Base-by-base conservation (phyloP, 2,329 filamentous ascomycete genomes). In the Cryphonectria naterciae region DNA sequence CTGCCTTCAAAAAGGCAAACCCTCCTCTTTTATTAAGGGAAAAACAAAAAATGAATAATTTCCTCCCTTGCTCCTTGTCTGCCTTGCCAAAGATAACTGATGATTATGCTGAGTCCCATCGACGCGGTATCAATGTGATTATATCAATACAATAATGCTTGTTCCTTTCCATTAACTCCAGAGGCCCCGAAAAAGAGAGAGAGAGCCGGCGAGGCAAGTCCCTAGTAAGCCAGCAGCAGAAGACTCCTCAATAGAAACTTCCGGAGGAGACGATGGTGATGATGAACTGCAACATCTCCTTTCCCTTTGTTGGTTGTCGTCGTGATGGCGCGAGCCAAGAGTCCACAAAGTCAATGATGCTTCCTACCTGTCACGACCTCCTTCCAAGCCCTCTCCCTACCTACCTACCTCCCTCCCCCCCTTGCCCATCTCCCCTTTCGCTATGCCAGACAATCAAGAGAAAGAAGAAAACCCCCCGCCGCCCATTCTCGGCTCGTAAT, bases 401-500 rank as follows among this genome's bases (percentile, higher is more conserved):
- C 32, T 32, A 2, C 32, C 32, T 32, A 32, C 32, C 3, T 32
- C 22, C 22, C 46, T 49, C 7, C 46, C 46, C n/a, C 46, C 46
- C 46, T 49, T n/a, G 22, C 46, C 46, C 46, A n/a, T 49, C 22
- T n/a, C 22, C 19, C 39, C 58, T 25, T 19, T 63, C 58, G 56
- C 67, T 68, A 68, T 69, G 70, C 67, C 41, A 67, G 56, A 37
- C 52, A 67, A 65, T 32, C 28, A 64, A 41, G 28, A 46, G 65
- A 69, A 49, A 65, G n/a, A 61, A 46, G 62, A 69, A 61, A 46
- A 10, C 28, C 19, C 10, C 39, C 63, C 25, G 19, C 39, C 63
- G 3, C 43, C 28, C 43, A 11, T 65, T 13, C 43, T 22, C 43
- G 15, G 43, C 28, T 37, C 63, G 37, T 2, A 64, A 46, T 19